Evolutionary conservation across 2,329 filamentous ascomycete species (phyloP).

Genomic region (Ophiostoma tasmaniense): DNA sequence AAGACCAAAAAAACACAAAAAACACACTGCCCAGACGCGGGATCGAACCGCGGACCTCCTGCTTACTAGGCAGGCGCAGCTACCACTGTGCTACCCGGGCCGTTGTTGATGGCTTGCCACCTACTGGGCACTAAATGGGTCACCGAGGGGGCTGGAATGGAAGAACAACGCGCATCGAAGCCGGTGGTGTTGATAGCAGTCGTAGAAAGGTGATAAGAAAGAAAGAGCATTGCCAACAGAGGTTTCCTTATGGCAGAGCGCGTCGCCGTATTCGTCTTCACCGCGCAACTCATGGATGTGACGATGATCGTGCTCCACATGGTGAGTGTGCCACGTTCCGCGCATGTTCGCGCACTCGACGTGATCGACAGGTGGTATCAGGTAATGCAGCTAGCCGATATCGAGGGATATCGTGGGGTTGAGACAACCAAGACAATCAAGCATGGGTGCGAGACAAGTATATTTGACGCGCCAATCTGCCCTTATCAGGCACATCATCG

Average conservation of each 20-base stretch:
- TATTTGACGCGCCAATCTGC: background rate
- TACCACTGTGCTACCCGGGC: conserved; percentile 6
- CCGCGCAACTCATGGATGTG: background rate
- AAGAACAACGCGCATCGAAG: background rate
- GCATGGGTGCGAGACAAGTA: background rate
- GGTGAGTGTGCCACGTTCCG: background rate
- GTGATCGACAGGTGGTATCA: background rate
- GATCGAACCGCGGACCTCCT: conserved; percentile 6
- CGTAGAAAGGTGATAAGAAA: too few relatives aligned
- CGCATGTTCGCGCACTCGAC: background rate
- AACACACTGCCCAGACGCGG: conserved; percentile 1
- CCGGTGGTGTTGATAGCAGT: background rate
- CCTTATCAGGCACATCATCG: background rate
- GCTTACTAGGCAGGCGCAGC: conserved; percentile 6
- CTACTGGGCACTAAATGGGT: background rate
- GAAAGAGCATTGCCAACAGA: too few relatives aligned
- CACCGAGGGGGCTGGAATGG: background rate
- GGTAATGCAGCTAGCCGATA: background rate
- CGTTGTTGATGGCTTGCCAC: background rate
- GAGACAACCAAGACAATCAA: background rate
- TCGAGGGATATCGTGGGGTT: background rate
- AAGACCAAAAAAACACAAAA: background rate
- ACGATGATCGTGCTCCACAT: background rate
- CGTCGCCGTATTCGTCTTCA: background rate
- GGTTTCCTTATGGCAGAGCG: too few relatives aligned